These are phyloP conservation scores for Nicotiana tomentosiformis DNA, from an alignment of 257 asterid species.

Conservation along the genomic window DNA sequence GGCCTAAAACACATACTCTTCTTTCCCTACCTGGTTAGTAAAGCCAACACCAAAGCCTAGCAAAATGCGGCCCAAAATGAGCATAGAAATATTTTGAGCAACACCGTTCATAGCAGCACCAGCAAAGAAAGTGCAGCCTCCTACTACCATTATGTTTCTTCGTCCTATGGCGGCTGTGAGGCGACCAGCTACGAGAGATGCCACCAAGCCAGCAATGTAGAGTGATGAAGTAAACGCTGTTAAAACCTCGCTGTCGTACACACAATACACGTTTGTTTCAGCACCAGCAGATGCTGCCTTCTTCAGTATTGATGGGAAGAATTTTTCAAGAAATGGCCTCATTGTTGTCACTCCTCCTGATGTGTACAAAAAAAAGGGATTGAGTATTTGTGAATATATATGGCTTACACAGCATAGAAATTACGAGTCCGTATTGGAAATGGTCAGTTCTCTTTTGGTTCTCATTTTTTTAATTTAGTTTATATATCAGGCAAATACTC, in stretches of 20 bases:
- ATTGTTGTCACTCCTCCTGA: constrained; percentile 24
- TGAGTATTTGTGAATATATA: background rate
- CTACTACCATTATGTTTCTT: constrained; percentile 17
- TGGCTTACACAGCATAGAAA: background rate
- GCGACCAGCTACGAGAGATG: constrained; percentile 14
- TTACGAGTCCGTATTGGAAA: background rate
- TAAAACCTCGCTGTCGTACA: constrained; percentile 15
- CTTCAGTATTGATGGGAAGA: constrained; percentile 18
- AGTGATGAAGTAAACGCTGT: constrained; percentile 24
- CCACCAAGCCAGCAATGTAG: constrained; percentile 13
- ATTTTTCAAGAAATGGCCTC: constrained; percentile 20
- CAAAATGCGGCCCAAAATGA: constrained; percentile 17
- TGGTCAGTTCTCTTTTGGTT: background rate
- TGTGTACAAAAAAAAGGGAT: background rate
- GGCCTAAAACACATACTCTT: too few species aligned
- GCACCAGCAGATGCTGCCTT: background rate
- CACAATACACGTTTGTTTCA: constrained; percentile 8
- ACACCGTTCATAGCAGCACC: constrained; percentile 12
- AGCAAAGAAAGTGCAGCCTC: constrained; percentile 14
- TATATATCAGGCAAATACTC: background rate
- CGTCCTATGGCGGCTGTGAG: constrained; percentile 14
- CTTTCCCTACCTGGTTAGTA: constrained; percentile 16
- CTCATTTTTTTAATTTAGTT: background rate
- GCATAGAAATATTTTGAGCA: constrained; percentile 14
- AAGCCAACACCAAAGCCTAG: constrained; percentile 27